A percentile compares a stretch with the other conserved stretches of the same genome.
These are phyloP conservation scores for Onygenales sp. DNA, from an alignment of 2,329 filamentous ascomycete genomes.

Conservation along the genomic window DNA sequence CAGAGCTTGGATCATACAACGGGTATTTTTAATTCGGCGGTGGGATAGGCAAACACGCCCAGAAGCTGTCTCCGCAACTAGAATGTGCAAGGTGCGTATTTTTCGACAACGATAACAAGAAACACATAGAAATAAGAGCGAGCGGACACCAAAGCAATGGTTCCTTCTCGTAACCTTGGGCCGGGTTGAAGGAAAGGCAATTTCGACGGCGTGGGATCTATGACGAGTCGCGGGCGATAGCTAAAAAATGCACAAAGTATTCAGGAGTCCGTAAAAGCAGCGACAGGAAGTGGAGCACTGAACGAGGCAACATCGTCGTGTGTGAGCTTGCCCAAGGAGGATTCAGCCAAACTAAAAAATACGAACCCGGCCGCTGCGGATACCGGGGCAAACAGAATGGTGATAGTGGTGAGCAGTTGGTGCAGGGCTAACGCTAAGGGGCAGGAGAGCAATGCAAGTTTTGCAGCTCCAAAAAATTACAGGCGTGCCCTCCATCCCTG, in stretches of 20 bases:
- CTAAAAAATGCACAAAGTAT: too few species aligned
- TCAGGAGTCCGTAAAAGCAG: not conserved
- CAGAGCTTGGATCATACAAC: not conserved
- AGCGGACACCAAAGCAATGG: not conserved
- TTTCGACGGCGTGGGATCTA: not conserved
- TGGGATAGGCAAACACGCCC: not conserved
- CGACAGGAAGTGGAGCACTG: not conserved
- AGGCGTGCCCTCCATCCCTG: not conserved
- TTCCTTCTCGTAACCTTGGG: not conserved
- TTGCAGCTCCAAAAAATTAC: not conserved
- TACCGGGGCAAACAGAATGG: not conserved
- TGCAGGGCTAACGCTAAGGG: not conserved
- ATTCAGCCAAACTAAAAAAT: not conserved
- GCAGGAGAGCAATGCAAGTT: not conserved
- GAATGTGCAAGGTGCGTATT: not conserved
- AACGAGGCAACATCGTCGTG: not conserved
- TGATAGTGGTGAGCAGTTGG: not conserved
- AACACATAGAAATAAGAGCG: not conserved
- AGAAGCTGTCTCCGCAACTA: not conserved
- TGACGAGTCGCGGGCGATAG: not conserved
- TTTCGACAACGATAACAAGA: not conserved
- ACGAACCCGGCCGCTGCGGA: not conserved
- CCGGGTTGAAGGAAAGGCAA: constrained; percentile 1
- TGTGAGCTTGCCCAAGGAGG: not conserved
- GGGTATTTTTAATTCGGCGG: not conserved